These are phyloP conservation scores for Colletotrichum sp. DNA, from an alignment of 2,329 filamentous ascomycete genomes.

Conservation along the genomic window DNA sequence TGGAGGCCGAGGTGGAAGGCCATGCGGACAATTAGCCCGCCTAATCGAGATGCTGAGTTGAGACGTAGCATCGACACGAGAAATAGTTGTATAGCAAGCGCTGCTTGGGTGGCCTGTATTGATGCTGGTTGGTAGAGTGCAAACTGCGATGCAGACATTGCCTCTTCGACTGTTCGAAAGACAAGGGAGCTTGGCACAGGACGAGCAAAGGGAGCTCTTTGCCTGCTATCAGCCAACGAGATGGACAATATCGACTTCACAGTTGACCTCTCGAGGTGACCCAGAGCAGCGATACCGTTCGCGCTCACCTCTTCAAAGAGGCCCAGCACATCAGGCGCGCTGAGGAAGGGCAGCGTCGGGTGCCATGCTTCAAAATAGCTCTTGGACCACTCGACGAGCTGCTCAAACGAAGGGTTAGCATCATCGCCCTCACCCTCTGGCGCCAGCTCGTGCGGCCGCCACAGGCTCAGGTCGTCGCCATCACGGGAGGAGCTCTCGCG, in stretches of 20 bases:
- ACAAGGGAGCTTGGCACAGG: constrained; percentile 48
- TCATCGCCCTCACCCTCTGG: neutral
- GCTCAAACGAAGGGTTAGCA: constrained; percentile 44
- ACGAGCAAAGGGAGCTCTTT: constrained; percentile 31
- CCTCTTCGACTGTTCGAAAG: constrained; percentile 53
- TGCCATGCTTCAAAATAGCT: constrained; percentile 66
- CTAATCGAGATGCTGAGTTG: constrained; percentile 61
- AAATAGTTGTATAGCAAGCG: constrained; percentile 58
- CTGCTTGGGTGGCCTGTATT: constrained; percentile 52
- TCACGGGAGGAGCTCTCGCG: constrained; percentile 1
- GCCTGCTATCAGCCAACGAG: constrained; percentile 56
- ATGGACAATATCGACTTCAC: constrained; percentile 57
- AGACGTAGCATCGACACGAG: constrained; percentile 60
- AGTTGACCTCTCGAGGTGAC: constrained; percentile 43
- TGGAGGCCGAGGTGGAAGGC: constrained; percentile 64
- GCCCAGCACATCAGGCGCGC: constrained; percentile 55
- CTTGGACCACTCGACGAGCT: constrained; percentile 53
- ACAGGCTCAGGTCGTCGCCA: constrained; percentile 32
- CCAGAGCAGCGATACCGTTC: constrained; percentile 31
- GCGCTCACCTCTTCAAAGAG: constrained; percentile 48
- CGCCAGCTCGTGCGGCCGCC: constrained; percentile 39
- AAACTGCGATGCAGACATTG: constrained; percentile 52
- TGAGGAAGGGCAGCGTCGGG: constrained; percentile 59
- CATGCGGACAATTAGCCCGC: constrained; percentile 59
- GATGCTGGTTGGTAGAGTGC: constrained; percentile 52